Base-by-base conservation (phyloP, 805 yeast genomes). In the Barnettozyma sucrosica region DNA sequence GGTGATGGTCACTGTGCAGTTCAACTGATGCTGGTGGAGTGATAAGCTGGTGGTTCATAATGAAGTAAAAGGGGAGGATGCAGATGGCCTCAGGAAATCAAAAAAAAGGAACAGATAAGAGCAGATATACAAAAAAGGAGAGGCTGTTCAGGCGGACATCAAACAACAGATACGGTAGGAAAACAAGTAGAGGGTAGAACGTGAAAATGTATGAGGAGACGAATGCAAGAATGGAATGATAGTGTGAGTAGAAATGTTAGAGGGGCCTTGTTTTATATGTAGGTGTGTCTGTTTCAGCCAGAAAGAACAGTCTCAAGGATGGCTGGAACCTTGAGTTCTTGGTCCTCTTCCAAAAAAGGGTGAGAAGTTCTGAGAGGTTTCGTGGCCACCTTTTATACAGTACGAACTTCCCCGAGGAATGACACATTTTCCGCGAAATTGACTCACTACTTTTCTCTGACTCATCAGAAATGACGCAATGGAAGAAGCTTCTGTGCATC, bases 1-100 rank as follows among this genome's bases (percentile, higher is more conserved):
- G 39, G 5, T 20, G 23, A 36, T 33, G 20, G 13, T 33, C 28
- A 18, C 33, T 33, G 19, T 20, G 26, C 13, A 14, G 44, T 14
- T 46, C 49, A 18, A 36, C 24, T 7, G 48, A 45, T 9, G 45
- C 36, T 18, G 51, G 51, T 24, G 47, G 45, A 7, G 47, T 44
- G 6, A 28, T 24, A 14, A 44, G 34, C 32, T 44, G 47, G 25
- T 36, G 11, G 11, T 26, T 44, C 32, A 36, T 28, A 14, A 19
- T 25, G 28, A 24, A 14, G 19, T 10, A 7, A 36, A 36, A 20
- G 16, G 30, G 32, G 21, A 30, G 30, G 38, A 38, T 9, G 20
- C 18, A 14, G 20, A 21, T 21, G 19, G 5, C 14, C 20, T 26
- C 18, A 14, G 11, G 16, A 14, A 42, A 33, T 19, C 36, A 20